Percentiles rank a stretch among this genome's conserved stretches.
These are phyloP conservation scores for Trifolium dubium DNA, from an alignment of 306 rosid genomes.

Conservation along the genomic window DNA sequence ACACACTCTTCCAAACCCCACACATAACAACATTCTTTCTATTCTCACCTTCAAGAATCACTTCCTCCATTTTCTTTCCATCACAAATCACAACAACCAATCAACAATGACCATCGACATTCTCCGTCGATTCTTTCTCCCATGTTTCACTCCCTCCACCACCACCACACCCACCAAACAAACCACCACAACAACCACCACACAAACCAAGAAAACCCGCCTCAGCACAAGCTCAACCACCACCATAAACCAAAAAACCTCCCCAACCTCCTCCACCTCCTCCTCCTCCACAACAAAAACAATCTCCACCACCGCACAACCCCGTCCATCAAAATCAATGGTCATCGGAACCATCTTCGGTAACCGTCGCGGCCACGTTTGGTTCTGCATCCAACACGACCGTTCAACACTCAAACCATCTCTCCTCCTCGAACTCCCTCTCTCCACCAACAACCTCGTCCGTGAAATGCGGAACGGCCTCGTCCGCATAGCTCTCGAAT, in stretches of 20 bases:
- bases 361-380: slow-evolving; percentile 78
- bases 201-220: slow-evolving; percentile 69
- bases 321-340: slow-evolving; percentile 76
- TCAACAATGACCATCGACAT: slow-evolving; percentile 67
- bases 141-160: slow-evolving; percentile 56
- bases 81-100: not conserved
- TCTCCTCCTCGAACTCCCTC: slow-evolving; percentile 78
- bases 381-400: slow-evolving; percentile 84
- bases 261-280: slow-evolving; percentile 39
- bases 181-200: not conserved
- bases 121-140: slow-evolving; percentile 85
- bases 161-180: not conserved
- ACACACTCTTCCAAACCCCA: not conserved
- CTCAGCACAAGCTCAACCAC: slow-evolving; percentile 48
- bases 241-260: slow-evolving; percentile 41
- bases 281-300: slow-evolving; percentile 37
- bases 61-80: slow-evolving; percentile 3
- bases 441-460: slow-evolving; percentile 74
- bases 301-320: slow-evolving; percentile 25
- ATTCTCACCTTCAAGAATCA: slow-evolving; percentile 12
- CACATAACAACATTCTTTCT: not conserved
- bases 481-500: slow-evolving; percentile 83
- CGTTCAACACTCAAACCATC: slow-evolving; percentile 64
- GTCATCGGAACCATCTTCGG: slow-evolving; percentile 91
- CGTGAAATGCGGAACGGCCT: slow-evolving; percentile 81